Evolutionary conservation across 306 rosid genomes (phyloP).

Genomic region (Dryas alaskensis): DNA sequence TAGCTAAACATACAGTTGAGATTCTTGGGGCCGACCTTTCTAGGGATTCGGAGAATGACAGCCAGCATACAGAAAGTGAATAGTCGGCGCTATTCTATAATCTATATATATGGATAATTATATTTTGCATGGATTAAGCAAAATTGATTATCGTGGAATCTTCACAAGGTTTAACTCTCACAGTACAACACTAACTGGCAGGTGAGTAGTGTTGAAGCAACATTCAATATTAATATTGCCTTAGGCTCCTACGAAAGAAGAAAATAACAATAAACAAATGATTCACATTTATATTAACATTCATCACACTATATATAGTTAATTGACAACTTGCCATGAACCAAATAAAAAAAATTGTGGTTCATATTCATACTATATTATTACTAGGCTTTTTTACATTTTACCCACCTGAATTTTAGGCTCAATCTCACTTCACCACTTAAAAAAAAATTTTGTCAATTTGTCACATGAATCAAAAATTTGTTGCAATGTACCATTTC

Average conservation of each 20-base stretch:
- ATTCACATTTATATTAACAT: not conserved
- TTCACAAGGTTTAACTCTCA: conserved; percentile 10
- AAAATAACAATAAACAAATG: not conserved
- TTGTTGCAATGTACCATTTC: no score
- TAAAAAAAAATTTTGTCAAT: no score
- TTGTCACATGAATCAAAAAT: no score
- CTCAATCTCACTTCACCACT: no score
- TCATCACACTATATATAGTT: conserved; percentile 1
- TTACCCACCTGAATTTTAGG: no score
- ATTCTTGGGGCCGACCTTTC: conserved; percentile 51
- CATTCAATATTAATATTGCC: conserved; percentile 1
- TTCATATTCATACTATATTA: no score
- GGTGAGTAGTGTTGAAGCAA: conserved; percentile 18
- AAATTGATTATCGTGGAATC: conserved; percentile 7
- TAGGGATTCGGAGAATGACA: conserved; percentile 64
- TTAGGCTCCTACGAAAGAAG: not conserved
- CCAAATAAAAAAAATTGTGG: not conserved
- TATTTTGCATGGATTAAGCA: conserved; percentile 5
- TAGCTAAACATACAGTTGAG: conserved; percentile 48
- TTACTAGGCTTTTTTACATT: no score
- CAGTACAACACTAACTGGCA: conserved; percentile 6
- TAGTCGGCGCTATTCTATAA: conserved; percentile 48
- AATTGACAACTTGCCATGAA: conserved; percentile 14
- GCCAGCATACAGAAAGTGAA: conserved; percentile 54
- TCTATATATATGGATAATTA: conserved; percentile 10